Conservation (phyloP, 129 eudicot genomes). For the Saussurea involucrata region DNA sequence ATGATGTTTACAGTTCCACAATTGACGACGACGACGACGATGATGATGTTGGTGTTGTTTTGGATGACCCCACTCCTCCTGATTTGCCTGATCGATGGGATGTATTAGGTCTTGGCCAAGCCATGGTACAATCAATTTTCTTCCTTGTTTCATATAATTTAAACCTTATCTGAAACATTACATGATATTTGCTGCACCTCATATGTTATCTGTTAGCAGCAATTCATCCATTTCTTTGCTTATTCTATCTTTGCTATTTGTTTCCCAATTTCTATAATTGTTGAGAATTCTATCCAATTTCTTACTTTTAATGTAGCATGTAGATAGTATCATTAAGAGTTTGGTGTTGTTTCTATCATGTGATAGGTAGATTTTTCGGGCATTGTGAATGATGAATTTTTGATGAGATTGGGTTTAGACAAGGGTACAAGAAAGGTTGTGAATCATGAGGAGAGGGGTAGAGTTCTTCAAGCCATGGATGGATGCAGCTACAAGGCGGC, state of each 20-base stretch:
- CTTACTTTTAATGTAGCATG: not conserved
- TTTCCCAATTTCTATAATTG: not conserved
- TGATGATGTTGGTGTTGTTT: constrained; percentile 29
- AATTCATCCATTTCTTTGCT: not conserved
- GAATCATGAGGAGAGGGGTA: constrained; percentile 92
- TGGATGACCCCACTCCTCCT: constrained; percentile 15
- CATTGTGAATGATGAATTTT: constrained; percentile 72
- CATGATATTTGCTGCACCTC: not conserved
- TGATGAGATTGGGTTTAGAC: constrained; percentile 65
- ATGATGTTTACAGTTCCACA: constrained; percentile 13
- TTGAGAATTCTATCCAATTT: not conserved
- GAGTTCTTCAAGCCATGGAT: constrained; percentile 92
- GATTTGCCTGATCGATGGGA: constrained; percentile 70
- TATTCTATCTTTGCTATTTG: not conserved
- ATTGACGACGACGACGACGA: constrained; percentile 35
- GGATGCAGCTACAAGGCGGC: constrained; percentile 99
- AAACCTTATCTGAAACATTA: not conserved
- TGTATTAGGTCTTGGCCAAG: constrained; percentile 96
- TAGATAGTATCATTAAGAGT: no score
- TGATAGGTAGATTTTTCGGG: constrained; percentile 95
- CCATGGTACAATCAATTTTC: constrained; percentile 58
- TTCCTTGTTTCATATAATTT: not conserved
- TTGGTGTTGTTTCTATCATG: not conserved
- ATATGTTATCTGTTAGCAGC: not conserved
- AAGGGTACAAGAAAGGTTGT: constrained; percentile 94